phyloP scores from a whole-genome alignment of 257 asterid species.

The Avicennia marina region DNA sequence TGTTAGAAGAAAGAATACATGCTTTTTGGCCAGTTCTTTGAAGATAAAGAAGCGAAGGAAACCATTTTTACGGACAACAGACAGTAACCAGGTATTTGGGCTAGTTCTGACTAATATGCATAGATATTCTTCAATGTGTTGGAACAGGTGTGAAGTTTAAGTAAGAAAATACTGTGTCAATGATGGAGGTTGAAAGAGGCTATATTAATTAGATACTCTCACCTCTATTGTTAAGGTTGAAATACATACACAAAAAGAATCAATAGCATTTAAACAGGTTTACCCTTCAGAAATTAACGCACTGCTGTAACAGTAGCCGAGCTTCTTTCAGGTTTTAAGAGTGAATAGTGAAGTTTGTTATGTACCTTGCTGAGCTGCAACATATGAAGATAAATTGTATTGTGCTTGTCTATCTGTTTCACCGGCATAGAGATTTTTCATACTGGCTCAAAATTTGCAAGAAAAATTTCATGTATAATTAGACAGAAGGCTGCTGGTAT shows the following conservation, averaged over 20 bases:
- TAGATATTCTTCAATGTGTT: background rate
- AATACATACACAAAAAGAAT: too few species aligned
- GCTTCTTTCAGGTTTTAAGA: too few species aligned
- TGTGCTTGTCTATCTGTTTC: background rate
- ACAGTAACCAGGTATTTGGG: conserved; percentile 43
- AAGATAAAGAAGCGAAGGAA: conserved; percentile 42
- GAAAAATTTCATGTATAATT: too few species aligned
- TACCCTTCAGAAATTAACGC: too few species aligned
- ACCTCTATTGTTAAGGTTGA: background rate
- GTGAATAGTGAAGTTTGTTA: too few species aligned
- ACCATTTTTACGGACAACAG: conserved; percentile 26
- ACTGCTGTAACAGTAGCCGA: too few species aligned
- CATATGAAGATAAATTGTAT: background rate
- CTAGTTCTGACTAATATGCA: conserved; percentile 8
- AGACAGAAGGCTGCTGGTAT: too few species aligned
- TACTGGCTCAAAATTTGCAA: too few species aligned
- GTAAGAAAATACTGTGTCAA: too few species aligned
- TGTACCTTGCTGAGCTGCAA: background rate
- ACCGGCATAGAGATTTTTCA: too few species aligned
- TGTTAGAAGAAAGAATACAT: conserved; percentile 28
- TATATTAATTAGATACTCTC: background rate
- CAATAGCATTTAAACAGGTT: too few species aligned
- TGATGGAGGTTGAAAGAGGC: background rate
- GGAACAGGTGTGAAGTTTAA: conserved; percentile 1
- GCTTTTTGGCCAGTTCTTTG: conserved; percentile 25